Evolutionary conservation across 2,329 filamentous ascomycete species (phyloP), one percentile per base, ranked within the genome.

Genomic region (Didymosphaeria variabile): DNA sequence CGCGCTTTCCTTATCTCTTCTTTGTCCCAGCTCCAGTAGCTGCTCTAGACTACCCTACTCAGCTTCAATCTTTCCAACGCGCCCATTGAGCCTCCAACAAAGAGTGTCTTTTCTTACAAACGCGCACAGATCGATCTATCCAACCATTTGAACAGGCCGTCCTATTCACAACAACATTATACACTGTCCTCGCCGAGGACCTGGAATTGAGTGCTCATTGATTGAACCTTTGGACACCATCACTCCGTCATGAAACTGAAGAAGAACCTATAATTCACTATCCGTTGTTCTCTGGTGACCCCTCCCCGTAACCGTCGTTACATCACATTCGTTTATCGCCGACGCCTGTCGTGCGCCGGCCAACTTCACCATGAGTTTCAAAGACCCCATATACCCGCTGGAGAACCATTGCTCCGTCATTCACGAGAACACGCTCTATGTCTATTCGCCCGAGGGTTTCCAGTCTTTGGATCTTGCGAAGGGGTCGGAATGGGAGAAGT

Each of bases 351-450:
- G 44, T 36, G 51, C 59, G 56, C 63, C 49, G 59, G 34, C 52
- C 45, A 57, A 55, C 17, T 42, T 55, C 58, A 75, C 51, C 54
- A 96, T 96, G 93, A 82, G 88, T 73, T 83, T 90, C 59, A 92
- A 93, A 52, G 81, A 88, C 72, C 93, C 93, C 55, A 82, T 86
- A 56, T 85, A 88, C 74, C 83, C 89, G 64, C 82, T 97, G 76
- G 86, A 88, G 77, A 88, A 90, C 79, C 89, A 92, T 72, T 98
- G 94, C 80, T 93, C 93, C 60, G 87, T 91, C 72, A 86, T 97
- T 63, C 84, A 92, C 81, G 84, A 93, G 74, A 89, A 93, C 77
- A 93, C 89, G 13, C 87, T 98, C 56, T 98, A 96, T 81, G 89
- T 91, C 49, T 97, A 92, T 77, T 92, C 92, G 6, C 80, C 88